These are phyloP conservation scores for Typha latifolia DNA, from an alignment of 176 grass and related monocot genomes.

Conservation along the genomic window DNA sequence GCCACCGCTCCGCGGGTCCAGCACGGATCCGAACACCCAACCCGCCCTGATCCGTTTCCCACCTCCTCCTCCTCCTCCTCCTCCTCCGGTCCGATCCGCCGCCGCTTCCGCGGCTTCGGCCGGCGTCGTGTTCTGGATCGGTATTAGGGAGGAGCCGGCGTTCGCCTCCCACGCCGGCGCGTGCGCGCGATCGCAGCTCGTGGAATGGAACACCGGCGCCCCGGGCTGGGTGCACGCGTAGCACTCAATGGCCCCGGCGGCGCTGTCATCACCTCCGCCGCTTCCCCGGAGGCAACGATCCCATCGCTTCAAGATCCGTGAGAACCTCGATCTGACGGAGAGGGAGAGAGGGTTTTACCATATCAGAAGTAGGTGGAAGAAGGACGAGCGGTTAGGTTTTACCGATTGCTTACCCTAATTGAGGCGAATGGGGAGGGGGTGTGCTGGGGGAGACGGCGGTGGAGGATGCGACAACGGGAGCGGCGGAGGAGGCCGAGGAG, in stretches of 20 bases:
- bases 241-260: slow-evolving; percentile 42
- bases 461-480: not conserved
- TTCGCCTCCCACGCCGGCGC: slow-evolving; percentile 77
- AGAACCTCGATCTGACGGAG: not conserved
- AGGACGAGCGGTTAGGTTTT: not conserved
- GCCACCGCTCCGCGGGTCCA: slow-evolving; percentile 71
- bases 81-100: slow-evolving; percentile 7
- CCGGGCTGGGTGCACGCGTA: slow-evolving; percentile 96
- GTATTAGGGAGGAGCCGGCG: slow-evolving; percentile 84
- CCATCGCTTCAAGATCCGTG: not conserved
- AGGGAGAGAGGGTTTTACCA: not conserved
- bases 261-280: not conserved
- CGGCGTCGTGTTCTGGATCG: slow-evolving; percentile 44
- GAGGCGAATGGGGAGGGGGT: not conserved
- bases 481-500: not conserved
- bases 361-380: not conserved
- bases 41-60: not conserved
- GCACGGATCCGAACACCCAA: slow-evolving; percentile 60
- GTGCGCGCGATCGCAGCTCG: slow-evolving; percentile 82
- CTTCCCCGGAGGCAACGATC: not conserved
- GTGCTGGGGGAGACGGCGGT: not conserved
- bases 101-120: not conserved
- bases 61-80: slow-evolving; percentile 30
- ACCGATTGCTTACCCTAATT: not conserved
- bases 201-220: slow-evolving; percentile 84